Conservation (phyloP, 2,329 filamentous ascomycete genomes). For the Ascosphaera pollenicola region DNA sequence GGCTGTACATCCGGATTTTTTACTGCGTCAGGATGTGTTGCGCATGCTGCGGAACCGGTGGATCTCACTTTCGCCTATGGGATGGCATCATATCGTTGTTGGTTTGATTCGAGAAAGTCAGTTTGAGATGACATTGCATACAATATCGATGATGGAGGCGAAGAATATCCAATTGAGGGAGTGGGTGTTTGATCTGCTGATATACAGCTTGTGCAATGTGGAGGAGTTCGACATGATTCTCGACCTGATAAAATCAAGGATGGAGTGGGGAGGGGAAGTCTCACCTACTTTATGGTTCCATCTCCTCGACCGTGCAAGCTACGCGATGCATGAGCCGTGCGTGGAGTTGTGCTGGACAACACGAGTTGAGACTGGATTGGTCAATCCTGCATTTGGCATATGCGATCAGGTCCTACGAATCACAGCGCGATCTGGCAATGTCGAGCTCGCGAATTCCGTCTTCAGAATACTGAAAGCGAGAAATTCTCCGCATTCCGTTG, state of each 20-base stretch:
- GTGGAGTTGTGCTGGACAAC: conserved; percentile 50
- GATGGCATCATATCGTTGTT: conserved; percentile 44
- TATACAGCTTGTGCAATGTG: conserved; percentile 48
- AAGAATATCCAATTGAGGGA: conserved; percentile 32
- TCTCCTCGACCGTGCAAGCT: conserved; percentile 54
- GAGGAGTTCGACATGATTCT: conserved; percentile 61
- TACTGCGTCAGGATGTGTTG: conserved; percentile 49
- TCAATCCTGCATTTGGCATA: conserved; percentile 41
- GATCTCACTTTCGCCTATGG: conserved; percentile 38
- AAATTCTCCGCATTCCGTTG: conserved; percentile 30
- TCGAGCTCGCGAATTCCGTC: conserved; percentile 45
- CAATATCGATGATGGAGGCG: conserved; percentile 43
- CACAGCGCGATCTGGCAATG: conserved; percentile 46
- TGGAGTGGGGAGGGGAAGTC: conserved; percentile 24
- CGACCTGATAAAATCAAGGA: conserved; percentile 39
- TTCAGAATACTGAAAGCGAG: conserved; percentile 41
- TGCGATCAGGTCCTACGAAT: conserved; percentile 48
- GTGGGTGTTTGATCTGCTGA: conserved; percentile 63
- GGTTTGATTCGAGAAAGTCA: conserved; percentile 63
- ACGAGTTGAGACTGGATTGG: conserved; percentile 34
- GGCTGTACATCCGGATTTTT: conserved; percentile 66
- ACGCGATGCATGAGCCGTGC: conserved; percentile 37
- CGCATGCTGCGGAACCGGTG: conserved; percentile 43
- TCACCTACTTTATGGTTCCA: conserved; percentile 42
- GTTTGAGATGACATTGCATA: conserved; percentile 55